These are phyloP conservation scores for Penicillium flavigenum DNA, from an alignment of 495 filamentous ascomycete species.

Conservation along the genomic window DNA sequence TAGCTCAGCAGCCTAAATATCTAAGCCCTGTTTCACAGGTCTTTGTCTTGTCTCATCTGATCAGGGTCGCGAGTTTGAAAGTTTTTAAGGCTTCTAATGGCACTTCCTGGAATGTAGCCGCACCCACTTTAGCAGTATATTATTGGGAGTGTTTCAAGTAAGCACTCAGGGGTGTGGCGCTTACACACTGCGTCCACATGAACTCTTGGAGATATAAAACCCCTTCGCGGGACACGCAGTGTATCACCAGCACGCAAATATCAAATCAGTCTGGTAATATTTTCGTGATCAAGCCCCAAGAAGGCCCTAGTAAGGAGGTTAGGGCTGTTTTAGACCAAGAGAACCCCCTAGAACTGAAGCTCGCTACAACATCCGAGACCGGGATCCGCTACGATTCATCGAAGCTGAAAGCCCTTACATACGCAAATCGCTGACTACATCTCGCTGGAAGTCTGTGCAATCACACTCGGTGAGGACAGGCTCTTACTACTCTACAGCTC, in stretches of 20 bases:
- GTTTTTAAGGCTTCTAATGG: not conserved
- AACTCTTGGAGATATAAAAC: not conserved
- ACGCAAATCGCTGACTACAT: constrained; percentile 18
- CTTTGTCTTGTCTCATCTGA: not conserved
- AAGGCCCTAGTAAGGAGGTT: not conserved
- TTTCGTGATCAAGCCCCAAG: constrained; percentile 9
- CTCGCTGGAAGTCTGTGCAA: constrained; percentile 19
- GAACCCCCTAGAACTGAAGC: constrained; percentile 16
- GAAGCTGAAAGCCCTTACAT: constrained; percentile 19
- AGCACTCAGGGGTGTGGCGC: not conserved
- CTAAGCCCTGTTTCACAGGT: not conserved
- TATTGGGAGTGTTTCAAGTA: not conserved
- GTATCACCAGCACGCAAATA: not conserved
- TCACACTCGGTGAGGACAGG: constrained; percentile 24
- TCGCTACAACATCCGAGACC: constrained; percentile 28
- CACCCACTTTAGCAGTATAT: not conserved
- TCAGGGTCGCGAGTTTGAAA: not conserved
- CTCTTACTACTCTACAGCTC: constrained; percentile 23
- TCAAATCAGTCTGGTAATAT: not conserved
- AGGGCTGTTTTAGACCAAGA: constrained; percentile 17
- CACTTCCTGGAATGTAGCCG: not conserved
- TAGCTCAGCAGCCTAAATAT: not conserved
- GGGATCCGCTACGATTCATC: constrained; percentile 20
- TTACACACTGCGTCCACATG: not conserved
- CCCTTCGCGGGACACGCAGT: not conserved